phyloP scores from a whole-genome alignment of 1,284 basidiomycete species.

The Hymenochaete sp. region DNA sequence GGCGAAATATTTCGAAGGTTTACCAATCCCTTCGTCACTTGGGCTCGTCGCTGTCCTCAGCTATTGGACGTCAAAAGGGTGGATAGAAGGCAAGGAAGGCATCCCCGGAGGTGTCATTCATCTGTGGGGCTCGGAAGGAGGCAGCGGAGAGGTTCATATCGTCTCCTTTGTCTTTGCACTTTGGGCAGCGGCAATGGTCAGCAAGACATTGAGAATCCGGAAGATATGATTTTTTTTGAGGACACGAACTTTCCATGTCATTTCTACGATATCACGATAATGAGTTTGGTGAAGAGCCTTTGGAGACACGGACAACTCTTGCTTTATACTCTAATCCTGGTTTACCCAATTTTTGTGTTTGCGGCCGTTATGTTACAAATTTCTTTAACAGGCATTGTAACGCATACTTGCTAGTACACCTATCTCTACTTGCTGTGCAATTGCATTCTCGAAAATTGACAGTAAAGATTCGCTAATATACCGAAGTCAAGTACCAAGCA shows the following conservation, averaged over 20 bases:
- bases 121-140: constrained; percentile 64
- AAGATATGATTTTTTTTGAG: constrained; percentile 41
- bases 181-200: constrained; percentile 93
- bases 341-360: too few species aligned
- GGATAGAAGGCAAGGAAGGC: constrained; percentile 68
- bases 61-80: constrained; percentile 77
- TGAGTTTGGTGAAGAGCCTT: too few species aligned
- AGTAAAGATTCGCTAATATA: neutral
- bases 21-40: constrained; percentile 92
- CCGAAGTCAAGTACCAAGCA: too few species aligned
- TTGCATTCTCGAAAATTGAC: neutral
- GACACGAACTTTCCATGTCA: neutral
- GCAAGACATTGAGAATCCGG: constrained; percentile 85
- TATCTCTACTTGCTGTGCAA: neutral
- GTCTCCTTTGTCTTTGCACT: constrained; percentile 64
- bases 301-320: too few species aligned
- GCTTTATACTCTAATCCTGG: too few species aligned
- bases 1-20: constrained; percentile 91
- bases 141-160: constrained; percentile 73
- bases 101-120: constrained; percentile 68
- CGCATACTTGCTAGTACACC: neutral
- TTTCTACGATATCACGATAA: too few species aligned
- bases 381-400: constrained; percentile 4
- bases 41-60: constrained; percentile 74
- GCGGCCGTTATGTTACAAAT: constrained; percentile 1